phyloP scores from a whole-genome alignment of 805 yeast species.

The Kockiozyma suomiensis region DNA sequence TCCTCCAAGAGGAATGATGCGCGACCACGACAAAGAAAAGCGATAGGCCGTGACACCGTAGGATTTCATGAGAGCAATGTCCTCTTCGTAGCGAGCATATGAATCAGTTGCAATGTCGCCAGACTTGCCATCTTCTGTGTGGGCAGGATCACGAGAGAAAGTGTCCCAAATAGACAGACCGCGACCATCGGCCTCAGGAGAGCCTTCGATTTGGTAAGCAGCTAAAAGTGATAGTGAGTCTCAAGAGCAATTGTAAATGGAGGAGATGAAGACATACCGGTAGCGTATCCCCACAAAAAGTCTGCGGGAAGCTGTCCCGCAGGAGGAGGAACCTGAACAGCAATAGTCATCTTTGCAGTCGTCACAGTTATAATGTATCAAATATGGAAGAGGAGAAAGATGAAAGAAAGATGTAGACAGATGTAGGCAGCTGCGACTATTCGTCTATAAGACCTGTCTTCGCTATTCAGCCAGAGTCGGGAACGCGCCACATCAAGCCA shows the following conservation, averaged over 20 bases:
- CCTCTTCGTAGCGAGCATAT: slow-evolving; percentile 44
- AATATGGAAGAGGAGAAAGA: background rate
- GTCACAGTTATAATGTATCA: background rate
- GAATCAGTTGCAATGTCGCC: slow-evolving; percentile 42
- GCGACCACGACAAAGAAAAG: slow-evolving; percentile 44
- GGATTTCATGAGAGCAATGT: slow-evolving; percentile 42
- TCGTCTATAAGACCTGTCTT: too few relatives aligned
- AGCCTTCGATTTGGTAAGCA: slow-evolving; percentile 44
- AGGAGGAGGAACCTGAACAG: background rate
- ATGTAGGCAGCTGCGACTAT: too few relatives aligned
- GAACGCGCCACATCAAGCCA: too few relatives aligned
- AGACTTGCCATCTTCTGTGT: slow-evolving; percentile 28
- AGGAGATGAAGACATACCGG: too few relatives aligned
- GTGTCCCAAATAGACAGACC: slow-evolving; percentile 43
- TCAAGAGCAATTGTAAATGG: too few relatives aligned
- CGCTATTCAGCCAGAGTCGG: too few relatives aligned
- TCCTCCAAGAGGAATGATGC: slow-evolving; percentile 43
- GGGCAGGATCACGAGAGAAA: slow-evolving; percentile 32
- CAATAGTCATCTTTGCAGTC: background rate
- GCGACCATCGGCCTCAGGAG: slow-evolving; percentile 43
- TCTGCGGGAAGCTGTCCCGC: background rate
- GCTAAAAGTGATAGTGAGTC: background rate
- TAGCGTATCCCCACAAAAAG: slow-evolving; percentile 23
- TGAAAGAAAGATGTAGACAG: background rate
- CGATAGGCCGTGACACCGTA: slow-evolving; percentile 44